Base-by-base conservation (phyloP, 345 rosid genomes). In the Syzygium grande region DNA sequence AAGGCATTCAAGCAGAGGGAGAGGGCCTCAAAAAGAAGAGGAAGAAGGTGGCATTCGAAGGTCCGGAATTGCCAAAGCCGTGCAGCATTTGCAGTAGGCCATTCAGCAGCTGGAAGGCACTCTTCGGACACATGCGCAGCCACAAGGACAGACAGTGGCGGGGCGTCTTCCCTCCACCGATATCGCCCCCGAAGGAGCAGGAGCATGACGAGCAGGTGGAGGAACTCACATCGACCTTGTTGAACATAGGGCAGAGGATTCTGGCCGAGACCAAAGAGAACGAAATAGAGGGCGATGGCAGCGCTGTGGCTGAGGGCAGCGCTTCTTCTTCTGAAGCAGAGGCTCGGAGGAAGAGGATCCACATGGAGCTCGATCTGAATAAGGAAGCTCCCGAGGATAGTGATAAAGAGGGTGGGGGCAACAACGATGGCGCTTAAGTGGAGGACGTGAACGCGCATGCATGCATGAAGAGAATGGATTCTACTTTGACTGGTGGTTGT, bases 51-150 rank as follows among this genome's bases (percentile, higher is more conserved):
- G 85, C 87, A 10, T 30, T 73, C 3, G 84, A 91, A 16, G 83
- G 68, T 6, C 94, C 90, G 2, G 49, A 11, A 41, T 86, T 85
- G 6, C 87, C 88, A 41, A 88, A 88, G 1, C 85, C 86, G 4
- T 93, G 95, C 83, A 27, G 89, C 11, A 30, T 89, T 0, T 93
- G 95, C 34, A 56, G 68, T 0, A 89, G 51, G 85, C 51, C 9
- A 6, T 93, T 91, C 30, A 22, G 41, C 51, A 87, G 90, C 0
- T 92, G 91, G 92, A 90, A 91, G 77, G 94, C 89, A 0, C 89
- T 92, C 2, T 91, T 90, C 13, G 93, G 94, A 2, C 95, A 93
- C 12, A 34, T 92, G 87, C 88, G 92, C 56, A 52, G 83, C 13
- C 94, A 93, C 19, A 89, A 80, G 15, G 89, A 85, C n/a, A 34